phyloP scores from a whole-genome alignment of 192 early-diverging fungal genomes.

The Umbelopsis ramanniana region DNA sequence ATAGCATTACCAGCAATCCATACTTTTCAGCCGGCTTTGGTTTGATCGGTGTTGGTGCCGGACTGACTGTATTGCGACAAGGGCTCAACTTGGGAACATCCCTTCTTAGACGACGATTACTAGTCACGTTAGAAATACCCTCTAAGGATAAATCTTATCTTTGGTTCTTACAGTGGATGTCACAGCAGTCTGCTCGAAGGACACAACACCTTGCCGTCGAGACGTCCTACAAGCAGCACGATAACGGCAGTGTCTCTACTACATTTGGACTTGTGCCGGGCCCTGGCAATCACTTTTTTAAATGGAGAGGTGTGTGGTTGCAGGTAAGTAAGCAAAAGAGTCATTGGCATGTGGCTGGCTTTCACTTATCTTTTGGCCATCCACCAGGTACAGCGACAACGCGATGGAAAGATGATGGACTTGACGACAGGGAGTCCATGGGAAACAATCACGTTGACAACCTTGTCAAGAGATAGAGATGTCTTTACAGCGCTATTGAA shows the following conservation, averaged over 20 bases:
- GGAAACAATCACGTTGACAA: constrained; percentile 94
- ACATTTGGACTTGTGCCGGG: constrained; percentile 90
- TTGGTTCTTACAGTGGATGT: constrained; percentile 96
- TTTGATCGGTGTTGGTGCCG: constrained; percentile 86
- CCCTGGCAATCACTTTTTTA: constrained; percentile 87
- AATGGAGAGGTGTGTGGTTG: constrained; percentile 81
- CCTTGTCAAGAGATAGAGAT: constrained; percentile 77
- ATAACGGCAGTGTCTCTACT: constrained; percentile 87
- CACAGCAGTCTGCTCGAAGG: constrained; percentile 53
- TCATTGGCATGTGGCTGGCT: constrained; percentile 10
- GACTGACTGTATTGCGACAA: constrained; percentile 75
- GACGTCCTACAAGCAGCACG: constrained; percentile 84
- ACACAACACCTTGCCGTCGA: constrained; percentile 85
- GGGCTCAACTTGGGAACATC: constrained; percentile 70
- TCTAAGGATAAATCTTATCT: constrained; percentile 91
- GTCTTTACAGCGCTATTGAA: constrained; percentile 78
- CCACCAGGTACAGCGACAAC: constrained; percentile 69
- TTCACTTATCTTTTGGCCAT: constrained; percentile 1
- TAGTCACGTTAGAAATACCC: constrained; percentile 94
- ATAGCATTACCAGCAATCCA: constrained; percentile 69
- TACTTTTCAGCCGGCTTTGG: constrained; percentile 96
- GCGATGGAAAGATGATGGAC: constrained; percentile 90
- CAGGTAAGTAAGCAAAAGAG: constrained; percentile 33
- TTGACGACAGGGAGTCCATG: constrained; percentile 90
- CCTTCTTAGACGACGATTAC: constrained; percentile 73